phyloP scores from a whole-genome alignment of 176 grass and related monocot species.

The Avena atlantica region DNA sequence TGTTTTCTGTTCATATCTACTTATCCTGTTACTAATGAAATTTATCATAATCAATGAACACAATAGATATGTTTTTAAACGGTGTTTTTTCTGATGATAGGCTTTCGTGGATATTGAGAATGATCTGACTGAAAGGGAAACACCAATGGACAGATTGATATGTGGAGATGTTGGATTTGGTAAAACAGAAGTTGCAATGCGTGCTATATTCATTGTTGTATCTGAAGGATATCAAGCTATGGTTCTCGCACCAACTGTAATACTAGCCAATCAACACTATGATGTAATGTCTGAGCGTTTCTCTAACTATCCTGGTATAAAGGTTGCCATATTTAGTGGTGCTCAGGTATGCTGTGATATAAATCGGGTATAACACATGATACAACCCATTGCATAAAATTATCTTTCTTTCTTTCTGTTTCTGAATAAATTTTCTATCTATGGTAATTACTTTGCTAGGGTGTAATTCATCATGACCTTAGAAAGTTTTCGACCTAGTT shows the following conservation, averaged over 20 bases:
- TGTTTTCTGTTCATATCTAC: neutral
- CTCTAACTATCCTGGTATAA: conserved; percentile 76
- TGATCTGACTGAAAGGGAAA: conserved; percentile 92
- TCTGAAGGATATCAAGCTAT: conserved; percentile 90
- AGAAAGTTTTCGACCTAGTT: conserved; percentile 6
- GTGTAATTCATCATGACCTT: conserved; percentile 20
- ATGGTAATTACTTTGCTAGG: neutral
- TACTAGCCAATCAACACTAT: conserved; percentile 91
- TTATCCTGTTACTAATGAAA: conserved; percentile 12
- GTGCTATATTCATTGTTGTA: conserved; percentile 86
- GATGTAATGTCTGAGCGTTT: conserved; percentile 92
- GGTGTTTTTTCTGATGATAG: conserved; percentile 50
- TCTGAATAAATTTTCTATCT: neutral
- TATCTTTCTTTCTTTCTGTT: neutral
- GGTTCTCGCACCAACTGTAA: conserved; percentile 90
- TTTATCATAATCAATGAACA: conserved; percentile 14
- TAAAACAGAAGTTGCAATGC: conserved; percentile 95
- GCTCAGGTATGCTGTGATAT: conserved; percentile 66
- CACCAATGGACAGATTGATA: conserved; percentile 97
- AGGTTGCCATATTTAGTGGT: conserved; percentile 82
- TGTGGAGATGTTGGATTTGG: conserved; percentile 99
- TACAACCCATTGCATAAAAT: neutral
- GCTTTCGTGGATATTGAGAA: conserved; percentile 97
- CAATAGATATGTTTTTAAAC: conserved; percentile 23
- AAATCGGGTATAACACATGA: conserved; percentile 21